Percentiles rank a stretch among this genome's conserved stretches.
Evolutionary conservation across 768 basidiomycete species (phyloP).

Genomic region (Termitomyces sp.): DNA sequence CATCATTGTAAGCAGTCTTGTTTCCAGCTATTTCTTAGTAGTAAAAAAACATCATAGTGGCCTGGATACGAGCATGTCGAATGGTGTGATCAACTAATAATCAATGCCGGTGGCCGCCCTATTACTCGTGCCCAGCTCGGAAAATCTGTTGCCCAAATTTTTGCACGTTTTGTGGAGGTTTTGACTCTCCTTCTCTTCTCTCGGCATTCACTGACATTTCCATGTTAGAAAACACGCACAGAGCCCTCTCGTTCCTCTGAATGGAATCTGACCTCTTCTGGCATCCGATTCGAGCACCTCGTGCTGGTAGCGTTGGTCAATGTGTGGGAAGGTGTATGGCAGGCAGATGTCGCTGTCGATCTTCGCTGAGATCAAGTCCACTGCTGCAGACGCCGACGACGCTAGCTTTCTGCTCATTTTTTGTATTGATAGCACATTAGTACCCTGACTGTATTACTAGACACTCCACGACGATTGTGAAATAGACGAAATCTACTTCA

Average conservation of each 20-base stretch:
- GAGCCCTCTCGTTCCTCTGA: slow-evolving; percentile 7
- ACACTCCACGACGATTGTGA: neutral
- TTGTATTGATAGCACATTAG: neutral
- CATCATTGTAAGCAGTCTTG: slow-evolving; percentile 26
- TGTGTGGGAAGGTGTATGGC: slow-evolving; percentile 8
- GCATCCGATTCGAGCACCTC: slow-evolving; percentile 25
- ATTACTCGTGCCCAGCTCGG: slow-evolving; percentile 41
- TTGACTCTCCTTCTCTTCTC: neutral
- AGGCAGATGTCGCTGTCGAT: slow-evolving; percentile 6
- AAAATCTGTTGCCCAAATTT: slow-evolving; percentile 28
- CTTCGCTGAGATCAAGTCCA: neutral
- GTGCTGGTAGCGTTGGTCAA: slow-evolving; percentile 4
- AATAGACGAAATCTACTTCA: no score
- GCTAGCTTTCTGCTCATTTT: neutral
- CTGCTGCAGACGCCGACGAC: neutral
- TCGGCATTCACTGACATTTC: neutral
- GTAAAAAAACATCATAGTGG: slow-evolving; percentile 27
- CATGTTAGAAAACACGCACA: neutral
- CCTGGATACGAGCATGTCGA: slow-evolving; percentile 41
- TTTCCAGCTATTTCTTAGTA: neutral
- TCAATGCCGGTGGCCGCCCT: slow-evolving; percentile 23
- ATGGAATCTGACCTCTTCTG: slow-evolving; percentile 28
- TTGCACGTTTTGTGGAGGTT: slow-evolving; percentile 35
- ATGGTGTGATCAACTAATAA: slow-evolving; percentile 31
- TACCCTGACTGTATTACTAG: neutral